Base-by-base conservation (phyloP, 345 rosid species). In the Populus euphratica region DNA sequence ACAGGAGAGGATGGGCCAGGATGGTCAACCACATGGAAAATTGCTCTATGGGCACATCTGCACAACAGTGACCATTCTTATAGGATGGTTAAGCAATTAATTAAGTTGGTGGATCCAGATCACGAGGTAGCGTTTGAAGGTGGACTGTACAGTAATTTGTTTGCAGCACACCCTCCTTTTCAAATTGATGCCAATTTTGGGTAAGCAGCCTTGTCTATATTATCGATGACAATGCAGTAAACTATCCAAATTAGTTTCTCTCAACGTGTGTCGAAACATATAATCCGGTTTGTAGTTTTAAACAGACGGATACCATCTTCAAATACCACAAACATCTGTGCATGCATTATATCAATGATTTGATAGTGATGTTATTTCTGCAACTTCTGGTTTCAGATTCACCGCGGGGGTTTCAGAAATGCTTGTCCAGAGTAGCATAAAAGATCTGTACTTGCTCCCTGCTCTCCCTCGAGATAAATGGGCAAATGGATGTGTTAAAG, bases 1-100 rank as follows among this genome's bases (percentile, higher is more conserved):
- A 44, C 90, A 96, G 99, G 99, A 76, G 97, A 90, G 80, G 92
- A 90, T 44, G 98, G 97, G 64, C 98, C 98, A 47, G 98, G 97
- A 62, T 96, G 98, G 99, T 96, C 97, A 63, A 93, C 91, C 64
- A 77, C 88, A 1, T 93, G 99, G 99, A 96, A 96, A 87, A 88
- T 84, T 35, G 91, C 96, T 25, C 76, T 92, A 61, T 96, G 98
- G 99, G 96, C 97, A 25, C 93, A 85, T 61, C 94, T 96, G 62
- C 86, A 75, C 76, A 84, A 90, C 75, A 88, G 89, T 43, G 90
- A 90, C 68, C 87, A 85, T 35, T 93, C 97, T 0, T 93, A 96
- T 84, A 77, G 79, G 50, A 82, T 96, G 94, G 85, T 96, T 75
- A 92, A 91, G 70, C 91, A 84, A 79, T 80, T 92, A 80, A 80